Conservation (phyloP, 2,329 filamentous ascomycete genomes). For the Akanthomyces uredinophilus region DNA sequence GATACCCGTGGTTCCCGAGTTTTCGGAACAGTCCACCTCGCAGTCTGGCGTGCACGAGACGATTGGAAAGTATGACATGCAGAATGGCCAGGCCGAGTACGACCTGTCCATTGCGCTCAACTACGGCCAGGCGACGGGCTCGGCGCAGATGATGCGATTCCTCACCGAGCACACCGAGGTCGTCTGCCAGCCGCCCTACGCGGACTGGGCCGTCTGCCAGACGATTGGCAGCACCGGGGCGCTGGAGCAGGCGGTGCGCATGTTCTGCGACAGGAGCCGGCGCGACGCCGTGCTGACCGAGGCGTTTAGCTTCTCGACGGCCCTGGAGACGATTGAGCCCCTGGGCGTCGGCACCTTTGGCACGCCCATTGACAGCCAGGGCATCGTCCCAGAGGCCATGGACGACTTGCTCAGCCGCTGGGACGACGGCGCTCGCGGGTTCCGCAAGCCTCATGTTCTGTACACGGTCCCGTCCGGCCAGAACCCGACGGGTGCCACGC, state of each 20-base stretch:
- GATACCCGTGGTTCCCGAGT: slow-evolving; percentile 63
- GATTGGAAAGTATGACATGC: slow-evolving; percentile 80
- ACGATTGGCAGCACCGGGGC: slow-evolving; percentile 82
- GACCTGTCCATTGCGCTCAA: slow-evolving; percentile 89
- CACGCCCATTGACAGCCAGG: slow-evolving; percentile 47
- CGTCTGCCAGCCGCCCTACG: slow-evolving; percentile 78
- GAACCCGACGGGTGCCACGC: slow-evolving; percentile 86
- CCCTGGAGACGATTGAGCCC: slow-evolving; percentile 52
- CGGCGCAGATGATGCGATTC: slow-evolving; percentile 82
- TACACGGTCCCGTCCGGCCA: slow-evolving; percentile 71
- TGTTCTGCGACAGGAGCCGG: slow-evolving; percentile 66
- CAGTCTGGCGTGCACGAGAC: slow-evolving; percentile 54
- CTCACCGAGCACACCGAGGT: slow-evolving; percentile 95
- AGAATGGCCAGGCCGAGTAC: slow-evolving; percentile 47
- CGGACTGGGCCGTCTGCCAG: slow-evolving; percentile 82
- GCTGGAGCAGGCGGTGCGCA: slow-evolving; percentile 75
- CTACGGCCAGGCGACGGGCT: slow-evolving; percentile 83
- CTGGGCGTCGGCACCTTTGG: slow-evolving; percentile 49
- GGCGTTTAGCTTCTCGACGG: slow-evolving; percentile 83
- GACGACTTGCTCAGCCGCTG: slow-evolving; percentile 47
- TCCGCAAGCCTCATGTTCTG: slow-evolving; percentile 48
- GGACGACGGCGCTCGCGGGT: slow-evolving; percentile 40
- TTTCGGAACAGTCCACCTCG: slow-evolving; percentile 64
- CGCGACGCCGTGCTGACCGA: slow-evolving; percentile 80
- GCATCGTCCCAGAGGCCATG: slow-evolving; percentile 46